Conservation (phyloP, 148 eudicot genomes). For the Fagopyrum homotropicum region DNA sequence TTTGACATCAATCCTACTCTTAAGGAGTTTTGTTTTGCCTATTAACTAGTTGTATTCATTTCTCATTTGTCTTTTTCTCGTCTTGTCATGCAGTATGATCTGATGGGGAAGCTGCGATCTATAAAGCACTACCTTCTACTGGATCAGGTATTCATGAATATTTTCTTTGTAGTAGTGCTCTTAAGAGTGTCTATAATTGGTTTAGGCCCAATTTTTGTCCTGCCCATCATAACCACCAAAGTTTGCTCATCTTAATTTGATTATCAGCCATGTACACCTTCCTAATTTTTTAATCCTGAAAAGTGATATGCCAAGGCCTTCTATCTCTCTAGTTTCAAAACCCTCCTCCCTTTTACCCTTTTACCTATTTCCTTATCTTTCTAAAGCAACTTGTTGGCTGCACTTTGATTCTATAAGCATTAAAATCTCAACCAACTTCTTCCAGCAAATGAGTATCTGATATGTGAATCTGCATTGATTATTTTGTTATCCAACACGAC, state of each 20-base stretch:
- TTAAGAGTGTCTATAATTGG: not conserved
- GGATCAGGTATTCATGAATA: slow-evolving; percentile 66
- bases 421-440: not conserved
- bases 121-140: slow-evolving; percentile 95
- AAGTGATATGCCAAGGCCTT: not conserved
- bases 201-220: not conserved
- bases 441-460: not conserved
- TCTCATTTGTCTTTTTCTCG: not conserved
- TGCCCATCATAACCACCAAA: not conserved
- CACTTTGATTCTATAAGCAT: not conserved
- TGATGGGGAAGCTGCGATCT: slow-evolving; percentile 83
- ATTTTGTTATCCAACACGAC: slow-evolving; percentile 15
- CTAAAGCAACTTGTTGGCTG: not conserved
- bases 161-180: not conserved
- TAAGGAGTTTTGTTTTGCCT: not conserved
- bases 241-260: not conserved
- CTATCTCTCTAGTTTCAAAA: not conserved
- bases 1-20: not conserved
- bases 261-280: not conserved
- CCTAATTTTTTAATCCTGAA: not conserved
- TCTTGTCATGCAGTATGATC: slow-evolving; percentile 53
- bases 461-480: not conserved
- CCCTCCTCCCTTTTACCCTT: not conserved
- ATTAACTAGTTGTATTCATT: not conserved
- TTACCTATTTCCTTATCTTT: not conserved